Base-by-base conservation (phyloP, 306 rosid genomes). In the Casuarina cunninghamiana region DNA sequence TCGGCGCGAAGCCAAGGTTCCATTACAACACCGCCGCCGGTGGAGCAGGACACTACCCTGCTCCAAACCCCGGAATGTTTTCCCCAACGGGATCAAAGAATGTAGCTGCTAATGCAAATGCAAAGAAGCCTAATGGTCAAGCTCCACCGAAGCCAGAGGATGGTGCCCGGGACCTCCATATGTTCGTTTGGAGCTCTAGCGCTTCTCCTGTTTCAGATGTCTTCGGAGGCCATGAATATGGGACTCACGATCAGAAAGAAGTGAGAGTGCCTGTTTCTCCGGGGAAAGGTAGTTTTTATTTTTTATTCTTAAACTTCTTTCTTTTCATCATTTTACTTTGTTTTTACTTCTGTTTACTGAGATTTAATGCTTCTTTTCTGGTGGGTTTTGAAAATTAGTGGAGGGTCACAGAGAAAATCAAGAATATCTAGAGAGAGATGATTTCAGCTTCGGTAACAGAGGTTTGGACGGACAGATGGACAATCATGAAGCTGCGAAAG, bases 141-240 rank as follows among this genome's bases (percentile, higher is more conserved):
- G 83, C 75, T 1, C 88, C 73, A 69, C 82, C 71, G 67, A 85
- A 85, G 62, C 58, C 84, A 1, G 89, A 89, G n/a, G 92, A 85
- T 68, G 88, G 91, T 3, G 80, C 54, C 12, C 90, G 75, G 51
- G 97, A 94, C 60, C 94, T 93, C 58, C 97, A 93, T 21, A 93
- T 89, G 98, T 91, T 91, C 68, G 97, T 93, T 39, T 93, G 98
- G 98, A 91, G 97, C 63, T 91, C 98, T 0, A 91, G 95, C 69
- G 83, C 85, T 80, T 93, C 98, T 0, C 95, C 96, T 0, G 97
- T 90, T 26, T 91, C 98, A 0, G 97, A 93, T 68, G 97, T 93
- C 10, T 93, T 88, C 39, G 97, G 91, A 4, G 84, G 89, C 61
- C 90, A 87, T 78, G 97, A 93, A 61, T 86, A 82, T 44, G 90